Base-by-base conservation (phyloP, 2,329 filamentous ascomycete genomes). In the Lecanosticta acicola region DNA sequence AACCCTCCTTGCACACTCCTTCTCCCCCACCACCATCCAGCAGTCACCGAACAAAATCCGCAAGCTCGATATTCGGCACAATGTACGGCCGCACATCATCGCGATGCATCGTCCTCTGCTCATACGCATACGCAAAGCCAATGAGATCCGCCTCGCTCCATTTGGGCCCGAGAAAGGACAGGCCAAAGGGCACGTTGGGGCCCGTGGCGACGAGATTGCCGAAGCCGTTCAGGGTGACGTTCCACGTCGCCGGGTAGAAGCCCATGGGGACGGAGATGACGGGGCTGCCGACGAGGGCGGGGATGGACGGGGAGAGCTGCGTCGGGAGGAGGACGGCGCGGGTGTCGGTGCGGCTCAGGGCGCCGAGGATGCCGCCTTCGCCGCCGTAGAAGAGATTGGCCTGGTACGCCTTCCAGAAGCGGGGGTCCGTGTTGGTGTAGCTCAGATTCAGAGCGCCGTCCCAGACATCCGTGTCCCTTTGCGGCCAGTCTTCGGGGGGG, bases 91-190 rank as follows among this genome's bases (percentile, higher is more conserved):
- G 66, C 1, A 77, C 65, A 49, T 68, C 70, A 33, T 64, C 56
- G 39, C 78, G 66, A 9, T 72, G 68, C 56, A 66, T 63, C 2
- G 75, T 83, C 51, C 71, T 68, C 67, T 84, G 79, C 68, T 87
- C 83, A 64, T 80, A 85, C 3, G 79, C 81, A 68, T 83, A 85
- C 4, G 81, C 83, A 59, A 81, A 74, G 0, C 77, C 78, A 46
- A 87, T 77, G 53, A 87, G 58, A 21, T 65, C 71, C 56, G 75
- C 76, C 62, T 87, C 83, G 29, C 71, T 76, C 68, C 78, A 87
- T 39, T 71, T 72, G 2, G 65, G 64, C 0, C 81, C 84, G 37
- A 84, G 66, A 55, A 86, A 85, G 5, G 72, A 72, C 9, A 87
- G 65, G 0, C 83, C 83, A 57, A 84, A 83, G 2, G 72, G 72